Conservation (phyloP, 495 filamentous ascomycete species). For the Bathelium albidoporum region DNA sequence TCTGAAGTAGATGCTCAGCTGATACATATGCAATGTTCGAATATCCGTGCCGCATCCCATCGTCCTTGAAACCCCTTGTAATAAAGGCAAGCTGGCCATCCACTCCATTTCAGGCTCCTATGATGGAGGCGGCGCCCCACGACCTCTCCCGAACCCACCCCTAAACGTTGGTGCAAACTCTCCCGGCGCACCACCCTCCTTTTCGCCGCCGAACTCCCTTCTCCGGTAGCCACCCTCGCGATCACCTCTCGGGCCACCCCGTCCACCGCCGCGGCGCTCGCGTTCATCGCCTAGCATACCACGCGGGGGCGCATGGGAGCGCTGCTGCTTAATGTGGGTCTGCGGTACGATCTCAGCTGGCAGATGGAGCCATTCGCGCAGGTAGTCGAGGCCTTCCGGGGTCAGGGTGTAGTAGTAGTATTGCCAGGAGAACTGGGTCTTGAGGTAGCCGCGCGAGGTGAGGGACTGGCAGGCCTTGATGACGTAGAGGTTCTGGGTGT, state of each 20-base stretch:
- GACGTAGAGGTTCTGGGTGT: constrained; percentile 98
- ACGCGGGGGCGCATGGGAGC: constrained; percentile 93
- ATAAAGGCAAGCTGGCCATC: neutral
- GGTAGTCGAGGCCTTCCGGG: constrained; percentile 98
- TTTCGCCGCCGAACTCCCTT: constrained; percentile 77
- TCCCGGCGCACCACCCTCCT: constrained; percentile 91
- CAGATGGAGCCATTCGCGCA: constrained; percentile 99
- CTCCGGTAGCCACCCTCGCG: constrained; percentile 82
- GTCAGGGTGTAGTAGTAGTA: constrained; percentile 99
- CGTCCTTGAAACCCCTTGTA: neutral
- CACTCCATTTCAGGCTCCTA: constrained; percentile 4
- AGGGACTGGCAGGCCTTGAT: constrained; percentile 98
- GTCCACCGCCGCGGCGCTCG: constrained; percentile 62
- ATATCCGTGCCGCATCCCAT: neutral
- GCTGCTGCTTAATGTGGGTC: constrained; percentile 99
- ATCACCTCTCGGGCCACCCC: constrained; percentile 49
- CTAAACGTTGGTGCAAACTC: constrained; percentile 76
- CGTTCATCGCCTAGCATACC: constrained; percentile 97
- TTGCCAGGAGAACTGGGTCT: constrained; percentile 99
- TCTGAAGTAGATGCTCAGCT: neutral
- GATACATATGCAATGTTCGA: constrained; percentile 41
- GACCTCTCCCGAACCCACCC: constrained; percentile 33
- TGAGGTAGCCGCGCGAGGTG: constrained; percentile 93
- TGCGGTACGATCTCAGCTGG: constrained; percentile 98
- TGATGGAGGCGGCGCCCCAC: constrained; percentile 3